These are phyloP conservation scores for Eimeria necatrix DNA, from an alignment of 169 alveolate species.

Conservation along the genomic window DNA sequence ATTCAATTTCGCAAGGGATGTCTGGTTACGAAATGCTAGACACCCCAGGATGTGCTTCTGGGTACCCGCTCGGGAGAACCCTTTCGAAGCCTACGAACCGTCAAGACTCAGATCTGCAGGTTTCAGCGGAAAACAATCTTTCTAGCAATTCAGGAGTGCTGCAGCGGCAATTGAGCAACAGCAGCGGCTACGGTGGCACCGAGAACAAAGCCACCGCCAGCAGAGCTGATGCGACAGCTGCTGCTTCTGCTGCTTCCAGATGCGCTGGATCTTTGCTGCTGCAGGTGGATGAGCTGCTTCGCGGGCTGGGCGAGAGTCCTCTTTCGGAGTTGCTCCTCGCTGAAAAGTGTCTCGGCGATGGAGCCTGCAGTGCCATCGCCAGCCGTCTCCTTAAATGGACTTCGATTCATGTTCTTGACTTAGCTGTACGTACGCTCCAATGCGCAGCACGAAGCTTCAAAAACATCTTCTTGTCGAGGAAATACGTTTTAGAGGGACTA, in stretches of 20 bases:
- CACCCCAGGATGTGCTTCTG: too few relatives aligned
- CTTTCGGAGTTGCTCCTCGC: constrained; percentile 32
- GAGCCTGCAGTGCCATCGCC: constrained; percentile 29
- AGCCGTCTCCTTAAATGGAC: constrained; percentile 21
- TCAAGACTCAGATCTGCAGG: background rate
- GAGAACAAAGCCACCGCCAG: too few relatives aligned
- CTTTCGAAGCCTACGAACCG: background rate
- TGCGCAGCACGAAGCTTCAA: background rate
- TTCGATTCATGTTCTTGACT: background rate
- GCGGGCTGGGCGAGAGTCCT: background rate
- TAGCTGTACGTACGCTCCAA: constrained; percentile 26
- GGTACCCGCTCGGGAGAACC: too few relatives aligned
- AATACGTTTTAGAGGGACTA: too few relatives aligned
- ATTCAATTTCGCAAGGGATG: too few relatives aligned
- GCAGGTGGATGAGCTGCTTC: background rate
- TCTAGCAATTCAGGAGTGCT: background rate
- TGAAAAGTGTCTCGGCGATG: constrained; percentile 11
- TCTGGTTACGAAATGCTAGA: too few relatives aligned
- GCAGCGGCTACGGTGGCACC: background rate
- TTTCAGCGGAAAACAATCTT: background rate
- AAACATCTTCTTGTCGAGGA: too few relatives aligned
- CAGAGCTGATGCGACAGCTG: background rate
- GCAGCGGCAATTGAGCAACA: constrained; percentile 18
- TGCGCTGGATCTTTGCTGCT: constrained; percentile 43
- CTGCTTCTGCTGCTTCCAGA: background rate